phyloP scores from a whole-genome alignment of 257 asterid genomes.

The Apocynum venetum region DNA sequence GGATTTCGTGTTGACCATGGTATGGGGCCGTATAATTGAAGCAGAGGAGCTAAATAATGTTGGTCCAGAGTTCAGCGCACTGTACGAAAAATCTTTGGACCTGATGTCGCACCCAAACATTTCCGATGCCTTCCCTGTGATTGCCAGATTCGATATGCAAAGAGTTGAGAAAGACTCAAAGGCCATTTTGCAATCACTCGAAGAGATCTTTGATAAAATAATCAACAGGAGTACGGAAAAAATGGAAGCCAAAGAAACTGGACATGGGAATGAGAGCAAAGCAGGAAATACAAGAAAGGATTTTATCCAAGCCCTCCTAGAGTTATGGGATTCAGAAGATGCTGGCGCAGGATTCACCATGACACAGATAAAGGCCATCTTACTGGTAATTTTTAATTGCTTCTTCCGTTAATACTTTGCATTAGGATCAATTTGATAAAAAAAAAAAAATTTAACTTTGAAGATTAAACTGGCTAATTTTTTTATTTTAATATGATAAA shows the following conservation, averaged over 20 bases:
- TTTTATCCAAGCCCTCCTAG: conserved; percentile 21
- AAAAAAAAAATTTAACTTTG: no score
- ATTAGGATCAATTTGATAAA: no score
- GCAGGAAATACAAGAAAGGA: conserved; percentile 5
- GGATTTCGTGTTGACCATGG: no score
- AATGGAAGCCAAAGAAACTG: not conserved
- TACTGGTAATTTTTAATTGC: conserved; percentile 24
- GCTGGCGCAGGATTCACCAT: conserved; percentile 10
- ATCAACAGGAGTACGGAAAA: not conserved
- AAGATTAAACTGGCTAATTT: no score
- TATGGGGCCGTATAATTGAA: no score
- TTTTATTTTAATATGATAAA: no score
- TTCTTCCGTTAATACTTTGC: not conserved
- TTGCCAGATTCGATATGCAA: conserved; percentile 28
- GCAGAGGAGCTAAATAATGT: no score
- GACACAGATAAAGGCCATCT: conserved; percentile 27
- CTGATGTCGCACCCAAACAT: no score
- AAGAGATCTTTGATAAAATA: conserved; percentile 1
- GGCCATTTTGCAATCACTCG: not conserved
- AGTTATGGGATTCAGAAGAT: conserved; percentile 15
- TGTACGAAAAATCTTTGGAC: no score
- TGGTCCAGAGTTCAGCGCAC: no score
- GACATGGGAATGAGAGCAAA: not conserved
- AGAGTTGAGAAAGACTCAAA: conserved; percentile 36
- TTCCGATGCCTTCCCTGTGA: no score